Conservation (phyloP, 2,329 filamentous ascomycete species). For the Pseudogymnoascus sp. region DNA sequence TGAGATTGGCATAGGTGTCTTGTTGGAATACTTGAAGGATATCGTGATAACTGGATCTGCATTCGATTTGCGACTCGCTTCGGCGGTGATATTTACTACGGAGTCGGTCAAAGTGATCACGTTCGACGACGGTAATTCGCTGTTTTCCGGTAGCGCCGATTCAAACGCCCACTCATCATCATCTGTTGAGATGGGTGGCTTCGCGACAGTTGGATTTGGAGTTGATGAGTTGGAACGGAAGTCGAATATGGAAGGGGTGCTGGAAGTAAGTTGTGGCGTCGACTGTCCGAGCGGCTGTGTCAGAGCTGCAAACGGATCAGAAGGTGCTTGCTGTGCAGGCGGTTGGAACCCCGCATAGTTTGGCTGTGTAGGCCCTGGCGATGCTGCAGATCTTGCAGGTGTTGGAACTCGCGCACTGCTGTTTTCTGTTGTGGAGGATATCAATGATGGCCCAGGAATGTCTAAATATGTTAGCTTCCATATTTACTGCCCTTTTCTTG, state of each 20-base stretch:
- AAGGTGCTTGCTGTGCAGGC: slow-evolving; percentile 38
- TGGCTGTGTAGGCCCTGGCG: slow-evolving; percentile 21
- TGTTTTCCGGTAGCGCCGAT: slow-evolving; percentile 65
- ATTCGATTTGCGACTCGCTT: slow-evolving; percentile 49
- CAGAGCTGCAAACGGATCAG: slow-evolving; percentile 48
- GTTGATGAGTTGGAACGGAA: slow-evolving; percentile 17
- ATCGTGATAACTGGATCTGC: slow-evolving; percentile 50
- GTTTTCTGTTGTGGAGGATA: slow-evolving; percentile 55
- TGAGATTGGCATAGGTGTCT: slow-evolving; percentile 58
- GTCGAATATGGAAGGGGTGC: slow-evolving; percentile 36
- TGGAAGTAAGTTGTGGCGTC: slow-evolving; percentile 43
- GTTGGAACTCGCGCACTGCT: slow-evolving; percentile 47
- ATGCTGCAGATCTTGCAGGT: slow-evolving; percentile 29
- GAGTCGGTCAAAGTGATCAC: slow-evolving; percentile 62
- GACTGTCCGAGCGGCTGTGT: slow-evolving; percentile 36
- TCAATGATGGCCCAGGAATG: slow-evolving; percentile 52
- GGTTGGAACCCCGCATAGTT: slow-evolving; percentile 44
- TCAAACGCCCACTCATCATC: slow-evolving; percentile 95
- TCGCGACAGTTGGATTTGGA: slow-evolving; percentile 29
- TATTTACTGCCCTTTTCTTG: too few species aligned
- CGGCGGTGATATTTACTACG: slow-evolving; percentile 63
- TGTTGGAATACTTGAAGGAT: slow-evolving; percentile 77
- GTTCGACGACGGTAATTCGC: slow-evolving; percentile 38
- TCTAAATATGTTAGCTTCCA: slow-evolving; percentile 36
- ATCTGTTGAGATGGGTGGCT: slow-evolving; percentile 38